Evolutionary conservation across 106 monocot species (phyloP).

Genomic region (Cymbidium sinense): DNA sequence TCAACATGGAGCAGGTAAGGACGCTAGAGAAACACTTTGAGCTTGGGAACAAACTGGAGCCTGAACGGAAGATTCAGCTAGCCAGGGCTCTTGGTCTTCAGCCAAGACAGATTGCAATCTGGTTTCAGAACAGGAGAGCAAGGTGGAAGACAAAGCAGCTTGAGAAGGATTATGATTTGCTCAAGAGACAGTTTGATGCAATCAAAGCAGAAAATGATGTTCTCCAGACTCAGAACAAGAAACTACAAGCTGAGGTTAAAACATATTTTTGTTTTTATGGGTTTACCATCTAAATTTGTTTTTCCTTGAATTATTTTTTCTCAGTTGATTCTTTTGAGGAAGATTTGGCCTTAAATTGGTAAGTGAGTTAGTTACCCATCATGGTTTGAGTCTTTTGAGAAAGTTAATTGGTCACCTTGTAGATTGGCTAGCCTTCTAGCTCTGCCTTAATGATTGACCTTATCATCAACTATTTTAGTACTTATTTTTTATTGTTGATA

Average conservation of each 20-base stretch:
- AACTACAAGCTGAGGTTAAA: conserved; percentile 17
- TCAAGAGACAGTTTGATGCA: conserved; percentile 15
- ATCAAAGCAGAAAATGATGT: conserved; percentile 15
- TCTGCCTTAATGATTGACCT: not conserved
- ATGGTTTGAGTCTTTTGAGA: no score
- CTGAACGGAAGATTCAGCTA: conserved; percentile 24
- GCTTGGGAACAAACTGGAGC: conserved; percentile 28
- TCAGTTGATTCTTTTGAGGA: not conserved
- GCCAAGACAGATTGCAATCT: conserved; percentile 27
- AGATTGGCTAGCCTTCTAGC: no score
- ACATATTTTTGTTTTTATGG: not conserved
- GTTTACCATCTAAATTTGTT: no score
- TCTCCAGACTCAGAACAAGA: conserved; percentile 12
- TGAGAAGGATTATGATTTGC: conserved; percentile 23
- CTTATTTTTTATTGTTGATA: not conserved
- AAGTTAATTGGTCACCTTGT: no score
- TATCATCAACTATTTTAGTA: not conserved
- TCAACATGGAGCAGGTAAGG: conserved; percentile 17
- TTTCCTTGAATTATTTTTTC: not conserved
- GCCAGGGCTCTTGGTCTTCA: conserved; percentile 18
- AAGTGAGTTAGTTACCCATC: no score
- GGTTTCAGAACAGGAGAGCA: conserved; percentile 28
- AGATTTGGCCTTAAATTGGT: not conserved
- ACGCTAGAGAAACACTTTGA: conserved; percentile 25
- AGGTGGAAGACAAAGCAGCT: conserved; percentile 30